phyloP scores from a whole-genome alignment of 2,329 filamentous ascomycete genomes.

The Fusarium irregulare region DNA sequence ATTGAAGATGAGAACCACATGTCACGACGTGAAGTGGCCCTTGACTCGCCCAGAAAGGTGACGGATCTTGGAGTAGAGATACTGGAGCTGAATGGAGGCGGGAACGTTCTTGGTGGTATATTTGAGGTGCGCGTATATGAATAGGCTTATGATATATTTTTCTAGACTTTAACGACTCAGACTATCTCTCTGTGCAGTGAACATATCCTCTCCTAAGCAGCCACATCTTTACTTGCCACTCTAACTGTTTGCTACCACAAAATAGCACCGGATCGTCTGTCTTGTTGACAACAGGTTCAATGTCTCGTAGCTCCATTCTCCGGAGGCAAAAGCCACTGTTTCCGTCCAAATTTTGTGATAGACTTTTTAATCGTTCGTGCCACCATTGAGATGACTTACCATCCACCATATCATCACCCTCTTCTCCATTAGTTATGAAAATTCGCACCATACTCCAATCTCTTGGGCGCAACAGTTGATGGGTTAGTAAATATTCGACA shows the following conservation, averaged over 20 bases:
- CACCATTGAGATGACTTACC: slow-evolving; percentile 1
- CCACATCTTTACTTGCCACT: slow-evolving; percentile 25
- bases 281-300: fast-evolving
- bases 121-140: slow-evolving; percentile 9
- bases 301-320: neutral
- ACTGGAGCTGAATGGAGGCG: neutral
- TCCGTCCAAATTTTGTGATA: neutral
- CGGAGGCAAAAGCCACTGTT: neutral
- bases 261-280: neutral
- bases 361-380: neutral
- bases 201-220: neutral
- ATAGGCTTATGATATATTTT: neutral
- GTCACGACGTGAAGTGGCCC: neutral
- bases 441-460: neutral
- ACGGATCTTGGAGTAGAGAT: slow-evolving; percentile 7
- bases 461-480: neutral
- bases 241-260: slow-evolving; percentile 13
- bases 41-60: neutral
- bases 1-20: slow-evolving; percentile 8
- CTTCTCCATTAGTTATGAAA: slow-evolving; percentile 9
- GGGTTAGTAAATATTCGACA: neutral
- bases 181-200: slow-evolving; percentile 8
- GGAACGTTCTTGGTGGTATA: slow-evolving; percentile 1
- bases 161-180: fast-evolving
- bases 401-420: neutral